Base-by-base conservation (phyloP, 768 basidiomycete species). In the Galerina sulciceps region DNA sequence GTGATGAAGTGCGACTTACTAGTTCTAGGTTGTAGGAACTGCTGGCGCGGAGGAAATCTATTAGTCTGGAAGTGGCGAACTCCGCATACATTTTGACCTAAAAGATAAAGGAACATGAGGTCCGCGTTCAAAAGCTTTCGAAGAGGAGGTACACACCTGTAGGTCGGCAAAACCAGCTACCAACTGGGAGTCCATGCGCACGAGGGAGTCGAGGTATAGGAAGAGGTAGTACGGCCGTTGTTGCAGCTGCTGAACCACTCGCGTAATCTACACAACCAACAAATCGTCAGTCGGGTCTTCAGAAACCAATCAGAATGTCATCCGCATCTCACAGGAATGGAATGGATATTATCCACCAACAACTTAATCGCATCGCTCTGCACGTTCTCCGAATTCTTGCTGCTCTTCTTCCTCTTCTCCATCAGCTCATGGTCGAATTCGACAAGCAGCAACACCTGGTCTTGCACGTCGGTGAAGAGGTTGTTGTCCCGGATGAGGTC, bases 401-500 rank as follows among this genome's bases (percentile, higher is more conserved):
- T 37, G 20, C 37, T 20, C 55, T 72, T 71, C 62, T 78, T 78
- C 20, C 81, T 78, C 68, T 83, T 84, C 63, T 85, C 84, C 74
- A 86, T 85, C 31, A 96, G 77, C 70, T 96, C 93, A 56, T 92
- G 88, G 66, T 98, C 96, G 61, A 99, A 99, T 68, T 99, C 94
- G 11, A 99, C 90, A 1, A 99, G 85, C 10, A 94, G 79, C 2
- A 97, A 77, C 15, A 92, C 94, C 73, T 97, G 95, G 67, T 99
- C 95, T 68, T 93, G 90, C 2, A 99, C 93, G 55, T 93, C 93
- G 20, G 95, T 92, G 73, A 97, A 99, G 6, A 99, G 78, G 67
- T 96, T 96, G 69, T 97, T 81, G 53, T 97, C 94, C 36, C 90
- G 82, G 65, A 99, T 97, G 55, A 99, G 87, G 59, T 95, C 90